These are phyloP conservation scores for Stipa capillata DNA, from an alignment of 176 grass and related monocot genomes.

Conservation along the genomic window DNA sequence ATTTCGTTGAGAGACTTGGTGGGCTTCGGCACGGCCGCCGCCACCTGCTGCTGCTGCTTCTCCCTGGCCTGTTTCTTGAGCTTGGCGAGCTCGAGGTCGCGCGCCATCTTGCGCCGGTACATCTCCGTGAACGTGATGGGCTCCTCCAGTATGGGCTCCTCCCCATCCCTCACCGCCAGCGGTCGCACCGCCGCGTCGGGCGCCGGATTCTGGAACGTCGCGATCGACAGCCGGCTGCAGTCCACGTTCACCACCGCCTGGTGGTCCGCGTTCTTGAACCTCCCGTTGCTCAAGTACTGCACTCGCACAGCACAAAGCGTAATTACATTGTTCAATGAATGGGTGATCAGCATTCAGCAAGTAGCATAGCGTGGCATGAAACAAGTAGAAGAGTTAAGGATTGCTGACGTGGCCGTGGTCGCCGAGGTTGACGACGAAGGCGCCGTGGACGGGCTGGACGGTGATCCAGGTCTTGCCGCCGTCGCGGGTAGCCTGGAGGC, in stretches of 20 bases:
- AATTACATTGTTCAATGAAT: neutral
- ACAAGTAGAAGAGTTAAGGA: neutral
- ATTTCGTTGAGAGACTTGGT: conserved; percentile 45
- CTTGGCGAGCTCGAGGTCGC: conserved; percentile 59
- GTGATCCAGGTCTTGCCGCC: conserved; percentile 84
- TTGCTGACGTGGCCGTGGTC: conserved; percentile 77
- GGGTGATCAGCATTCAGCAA: too few relatives aligned
- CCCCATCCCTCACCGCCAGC: conserved; percentile 65
- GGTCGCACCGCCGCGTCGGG: conserved; percentile 70
- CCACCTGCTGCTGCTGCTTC: neutral
- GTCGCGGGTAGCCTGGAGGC: conserved; percentile 89
- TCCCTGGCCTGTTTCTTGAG: conserved; percentile 73
- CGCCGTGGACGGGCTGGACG: conserved; percentile 55
- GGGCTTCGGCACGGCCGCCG: neutral
- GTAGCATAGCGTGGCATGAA: neutral
- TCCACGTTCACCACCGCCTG: conserved; percentile 90
- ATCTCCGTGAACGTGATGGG: conserved; percentile 86
- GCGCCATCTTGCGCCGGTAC: conserved; percentile 81
- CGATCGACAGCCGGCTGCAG: conserved; percentile 63
- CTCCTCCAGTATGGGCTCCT: conserved; percentile 60
- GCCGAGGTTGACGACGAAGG: conserved; percentile 94
- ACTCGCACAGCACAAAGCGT: neutral
- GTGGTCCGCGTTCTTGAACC: conserved; percentile 94
- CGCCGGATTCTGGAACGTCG: conserved; percentile 91
- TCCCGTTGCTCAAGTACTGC: conserved; percentile 83